Evolutionary conservation across 1,139 yeast genomes (phyloP).

Genomic region (Diutina siamensis): DNA sequence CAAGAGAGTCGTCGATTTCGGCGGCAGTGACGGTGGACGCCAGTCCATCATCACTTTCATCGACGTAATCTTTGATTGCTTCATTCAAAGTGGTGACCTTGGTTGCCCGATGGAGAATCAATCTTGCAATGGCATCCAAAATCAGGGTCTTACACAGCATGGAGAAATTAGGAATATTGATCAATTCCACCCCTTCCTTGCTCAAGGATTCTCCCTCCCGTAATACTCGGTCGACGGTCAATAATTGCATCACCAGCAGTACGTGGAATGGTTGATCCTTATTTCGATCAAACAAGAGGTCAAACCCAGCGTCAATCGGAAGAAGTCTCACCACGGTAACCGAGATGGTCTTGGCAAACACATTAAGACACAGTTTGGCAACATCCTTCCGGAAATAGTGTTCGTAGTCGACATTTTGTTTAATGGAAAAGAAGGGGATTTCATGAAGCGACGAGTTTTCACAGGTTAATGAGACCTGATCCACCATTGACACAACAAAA

Average conservation of each 20-base stretch:
- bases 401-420: constrained; percentile 16
- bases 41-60: not conserved
- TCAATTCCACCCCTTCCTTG: constrained; percentile 21
- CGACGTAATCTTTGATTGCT: not conserved
- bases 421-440: constrained; percentile 25
- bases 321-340: constrained; percentile 23
- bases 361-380: constrained; percentile 20
- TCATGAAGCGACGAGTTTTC: constrained; percentile 22
- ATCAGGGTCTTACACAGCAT: constrained; percentile 36
- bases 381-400: constrained; percentile 16
- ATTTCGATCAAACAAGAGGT: constrained; percentile 35
- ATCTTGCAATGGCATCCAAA: not conserved
- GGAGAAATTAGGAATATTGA: constrained; percentile 42
- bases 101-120: not conserved
- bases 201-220: constrained; percentile 7
- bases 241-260: constrained; percentile 32
- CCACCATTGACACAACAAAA: constrained; percentile 11
- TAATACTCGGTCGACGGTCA: constrained; percentile 13
- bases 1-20: constrained; percentile 24
- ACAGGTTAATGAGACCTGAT: constrained; percentile 20
- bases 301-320: constrained; percentile 45
- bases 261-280: constrained; percentile 44
- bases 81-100: not conserved
- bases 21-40: constrained; percentile 22
- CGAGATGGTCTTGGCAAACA: constrained; percentile 20